Percentiles rank a stretch among this genome's conserved stretches.
These are phyloP conservation scores for Marasmius sp. DNA, from an alignment of 1,284 basidiomycete genomes.

Conservation along the genomic window DNA sequence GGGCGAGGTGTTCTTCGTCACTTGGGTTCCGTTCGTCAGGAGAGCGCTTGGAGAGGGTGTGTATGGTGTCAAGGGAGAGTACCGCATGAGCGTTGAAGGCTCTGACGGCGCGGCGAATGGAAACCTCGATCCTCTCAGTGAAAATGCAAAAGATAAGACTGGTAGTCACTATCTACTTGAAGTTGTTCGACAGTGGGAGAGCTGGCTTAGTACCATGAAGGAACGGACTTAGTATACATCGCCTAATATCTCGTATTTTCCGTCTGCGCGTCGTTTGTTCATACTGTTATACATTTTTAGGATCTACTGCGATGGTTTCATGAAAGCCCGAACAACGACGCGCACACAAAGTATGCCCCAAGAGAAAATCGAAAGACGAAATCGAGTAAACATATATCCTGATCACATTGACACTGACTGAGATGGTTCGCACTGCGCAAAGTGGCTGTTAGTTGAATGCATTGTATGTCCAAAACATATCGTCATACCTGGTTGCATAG, in stretches of 20 bases:
- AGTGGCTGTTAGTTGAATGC: too few species aligned
- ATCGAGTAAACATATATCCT: too few species aligned
- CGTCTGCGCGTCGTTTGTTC: background rate
- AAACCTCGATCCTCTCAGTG: background rate
- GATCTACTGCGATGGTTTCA: too few species aligned
- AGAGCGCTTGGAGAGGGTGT: slow-evolving; percentile 73
- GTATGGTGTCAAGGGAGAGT: slow-evolving; percentile 46
- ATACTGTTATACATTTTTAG: background rate
- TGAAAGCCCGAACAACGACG: too few species aligned
- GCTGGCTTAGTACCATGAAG: background rate
- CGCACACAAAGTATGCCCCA: too few species aligned
- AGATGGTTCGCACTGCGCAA: too few species aligned
- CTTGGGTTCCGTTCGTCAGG: slow-evolving; percentile 69
- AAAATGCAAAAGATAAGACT: background rate
- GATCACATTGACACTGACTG: too few species aligned
- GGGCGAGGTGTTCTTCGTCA: slow-evolving; percentile 55
- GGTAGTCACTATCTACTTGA: background rate
- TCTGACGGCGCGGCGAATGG: background rate
- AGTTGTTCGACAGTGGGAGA: slow-evolving; percentile 2
- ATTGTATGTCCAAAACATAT: too few species aligned
- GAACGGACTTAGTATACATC: background rate
- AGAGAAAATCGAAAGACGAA: too few species aligned
- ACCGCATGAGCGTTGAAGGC: background rate
- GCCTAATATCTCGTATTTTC: background rate
- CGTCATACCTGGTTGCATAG: too few species aligned